Base-by-base conservation (phyloP, 345 rosid species). In the Moringa oleifera region DNA sequence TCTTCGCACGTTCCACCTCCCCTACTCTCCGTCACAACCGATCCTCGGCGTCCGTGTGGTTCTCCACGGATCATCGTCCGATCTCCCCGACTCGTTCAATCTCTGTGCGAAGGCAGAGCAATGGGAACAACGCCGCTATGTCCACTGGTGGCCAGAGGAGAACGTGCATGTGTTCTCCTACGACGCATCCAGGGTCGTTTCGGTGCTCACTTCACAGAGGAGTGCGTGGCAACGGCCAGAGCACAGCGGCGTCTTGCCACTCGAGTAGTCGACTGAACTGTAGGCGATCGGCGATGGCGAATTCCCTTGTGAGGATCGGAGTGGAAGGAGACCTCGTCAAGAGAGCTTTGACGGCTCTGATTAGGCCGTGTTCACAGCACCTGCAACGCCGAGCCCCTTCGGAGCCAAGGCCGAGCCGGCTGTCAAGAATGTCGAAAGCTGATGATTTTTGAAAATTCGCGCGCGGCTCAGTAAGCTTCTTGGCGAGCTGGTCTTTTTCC, bases 151-250 rank as follows among this genome's bases (percentile, higher is more conserved):
- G n/a, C n/a, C 54, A 68, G 25, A 77, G 75, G 69, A 61, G 73
- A 56, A 76, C 85, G 13, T 83, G 92, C 28, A 78, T 81, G 85
- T 83, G 89, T 57, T 80, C 92, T 9, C 89, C 89, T 1, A 80
- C 92, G 25, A 76, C 73, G 18, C 91, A 86, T 36, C 91, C 88
- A 5, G 91, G 91, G 22, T 86, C 91, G 6, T 86, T 86, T 75
- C 85, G 91, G 10, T 86, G 91, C 68, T 81, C 85, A 66, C 82
- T 79, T 21, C 91, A 86, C 61, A 86, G 81, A n/a, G n/a, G n/a
- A n/a, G n/a, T n/a, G 61, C 63, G 45, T 22, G 65, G 58, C 70
- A 51, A 16, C 37, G 53, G 57, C 52, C 18, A 70, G 8, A 59
- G 71, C 51, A 24, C 54, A 4, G 13, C 23, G 13, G 46, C 49